phyloP scores from a whole-genome alignment of 768 basidiomycete genomes.

The Amanita pseudoporphyria region DNA sequence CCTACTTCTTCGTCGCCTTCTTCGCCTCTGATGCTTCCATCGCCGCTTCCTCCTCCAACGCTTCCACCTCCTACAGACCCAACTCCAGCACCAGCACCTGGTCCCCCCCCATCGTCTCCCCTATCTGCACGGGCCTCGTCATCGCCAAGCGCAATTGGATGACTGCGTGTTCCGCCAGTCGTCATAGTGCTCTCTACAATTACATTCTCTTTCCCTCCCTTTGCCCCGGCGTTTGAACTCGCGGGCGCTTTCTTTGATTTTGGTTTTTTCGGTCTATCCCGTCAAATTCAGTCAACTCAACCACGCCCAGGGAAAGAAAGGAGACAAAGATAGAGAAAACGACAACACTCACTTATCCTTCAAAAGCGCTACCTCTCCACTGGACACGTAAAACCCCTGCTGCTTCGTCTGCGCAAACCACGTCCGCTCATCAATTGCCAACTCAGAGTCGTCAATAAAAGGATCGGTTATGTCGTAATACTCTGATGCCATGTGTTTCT shows the following conservation, averaged over 20 bases:
- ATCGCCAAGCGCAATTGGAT: slow-evolving; percentile 11
- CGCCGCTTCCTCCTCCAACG: too few relatives aligned
- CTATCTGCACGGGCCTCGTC: slow-evolving; percentile 1
- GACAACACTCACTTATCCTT: slow-evolving; percentile 51
- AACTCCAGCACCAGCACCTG: slow-evolving; percentile 13
- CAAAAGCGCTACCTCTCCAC: slow-evolving; percentile 78
- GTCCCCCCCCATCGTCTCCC: slow-evolving; percentile 27
- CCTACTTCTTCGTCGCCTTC: slow-evolving; percentile 23
- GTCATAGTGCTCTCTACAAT: background rate
- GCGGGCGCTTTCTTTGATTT: slow-evolving; percentile 49
- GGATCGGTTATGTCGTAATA: slow-evolving; percentile 91
- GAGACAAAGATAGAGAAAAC: slow-evolving; percentile 7
- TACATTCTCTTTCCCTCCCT: background rate
- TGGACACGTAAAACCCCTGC: slow-evolving; percentile 87
- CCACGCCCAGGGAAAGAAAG: background rate
- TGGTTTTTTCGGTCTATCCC: slow-evolving; percentile 52
- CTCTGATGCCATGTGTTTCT: slow-evolving; percentile 47
- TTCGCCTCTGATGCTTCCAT: slow-evolving; percentile 5
- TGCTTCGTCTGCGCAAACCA: slow-evolving; percentile 89
- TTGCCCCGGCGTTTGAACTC: background rate
- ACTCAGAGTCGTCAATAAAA: slow-evolving; percentile 96
- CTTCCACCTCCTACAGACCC: background rate
- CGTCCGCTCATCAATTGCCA: slow-evolving; percentile 83
- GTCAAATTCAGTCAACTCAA: slow-evolving; percentile 6
- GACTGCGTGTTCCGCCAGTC: too few relatives aligned